These are phyloP conservation scores for Coprinopsis sp. DNA, from an alignment of 768 basidiomycete species.

Conservation along the genomic window DNA sequence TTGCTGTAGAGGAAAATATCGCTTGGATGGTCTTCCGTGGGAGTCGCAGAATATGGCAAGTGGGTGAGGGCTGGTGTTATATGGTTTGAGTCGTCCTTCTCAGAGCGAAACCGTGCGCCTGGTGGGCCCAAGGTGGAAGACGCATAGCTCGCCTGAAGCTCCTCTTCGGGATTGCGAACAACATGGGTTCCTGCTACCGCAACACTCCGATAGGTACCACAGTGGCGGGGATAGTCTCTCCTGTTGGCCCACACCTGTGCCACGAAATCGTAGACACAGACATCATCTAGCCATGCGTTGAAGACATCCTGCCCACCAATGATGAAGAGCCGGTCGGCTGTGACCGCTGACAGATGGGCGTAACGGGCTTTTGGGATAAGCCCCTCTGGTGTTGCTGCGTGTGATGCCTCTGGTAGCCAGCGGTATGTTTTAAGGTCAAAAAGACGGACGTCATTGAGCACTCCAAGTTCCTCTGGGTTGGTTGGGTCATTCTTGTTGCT, in stretches of 20 bases:
- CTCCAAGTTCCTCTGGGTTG: slow-evolving; percentile 77
- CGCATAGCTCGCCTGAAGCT: slow-evolving; percentile 38
- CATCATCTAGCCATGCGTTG: slow-evolving; percentile 91
- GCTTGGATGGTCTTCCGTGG: slow-evolving; percentile 71
- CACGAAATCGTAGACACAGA: slow-evolving; percentile 82
- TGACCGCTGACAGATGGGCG: slow-evolving; percentile 88
- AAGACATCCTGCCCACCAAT: slow-evolving; percentile 94
- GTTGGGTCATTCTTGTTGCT: slow-evolving; percentile 68
- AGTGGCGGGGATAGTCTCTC: slow-evolving; percentile 84
- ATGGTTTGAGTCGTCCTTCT: slow-evolving; percentile 33
- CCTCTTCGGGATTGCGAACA: slow-evolving; percentile 68
- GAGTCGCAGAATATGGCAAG: slow-evolving; percentile 70
- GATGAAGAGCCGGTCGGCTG: slow-evolving; percentile 79
- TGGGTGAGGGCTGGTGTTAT: slow-evolving; percentile 59
- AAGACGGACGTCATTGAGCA: slow-evolving; percentile 89
- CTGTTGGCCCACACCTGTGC: slow-evolving; percentile 73
- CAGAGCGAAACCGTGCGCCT: slow-evolving; percentile 54
- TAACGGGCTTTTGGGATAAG: slow-evolving; percentile 82
- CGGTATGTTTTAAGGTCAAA: slow-evolving; percentile 67
- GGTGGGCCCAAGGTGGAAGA: slow-evolving; percentile 46
- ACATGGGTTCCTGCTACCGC: slow-evolving; percentile 69
- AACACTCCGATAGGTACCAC: slow-evolving; percentile 93
- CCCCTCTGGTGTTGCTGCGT: slow-evolving; percentile 38
- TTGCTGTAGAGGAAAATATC: slow-evolving; percentile 94
- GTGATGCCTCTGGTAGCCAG: slow-evolving; percentile 59